A percentile compares a stretch with the other conserved stretches of the same genome.
Conservation (phyloP, 352 stramenopile species). For the Phytopythium boreale region DNA sequence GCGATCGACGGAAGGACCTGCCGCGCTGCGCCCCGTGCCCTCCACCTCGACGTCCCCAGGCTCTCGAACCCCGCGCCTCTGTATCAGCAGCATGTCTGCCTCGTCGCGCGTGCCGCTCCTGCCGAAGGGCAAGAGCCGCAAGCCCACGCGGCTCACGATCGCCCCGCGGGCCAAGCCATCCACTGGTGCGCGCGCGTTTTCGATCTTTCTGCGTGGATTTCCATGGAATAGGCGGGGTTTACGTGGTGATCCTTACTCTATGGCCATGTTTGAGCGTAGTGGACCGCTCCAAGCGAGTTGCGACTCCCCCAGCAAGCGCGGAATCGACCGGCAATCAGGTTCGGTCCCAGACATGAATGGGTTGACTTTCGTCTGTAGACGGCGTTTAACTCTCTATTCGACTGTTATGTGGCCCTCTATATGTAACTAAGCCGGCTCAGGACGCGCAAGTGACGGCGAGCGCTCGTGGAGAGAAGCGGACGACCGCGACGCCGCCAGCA, state of each 20-base stretch:
- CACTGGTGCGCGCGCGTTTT: slow-evolving; percentile 40
- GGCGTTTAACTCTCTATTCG: neutral
- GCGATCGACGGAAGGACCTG: neutral
- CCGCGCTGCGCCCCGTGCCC: neutral
- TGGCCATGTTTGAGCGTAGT: slow-evolving; percentile 9
- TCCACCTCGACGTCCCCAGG: neutral
- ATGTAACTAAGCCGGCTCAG: neutral
- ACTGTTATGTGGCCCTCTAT: neutral
- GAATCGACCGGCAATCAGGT: neutral
- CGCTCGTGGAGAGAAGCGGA: neutral
- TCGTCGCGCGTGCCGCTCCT: slow-evolving; percentile 73
- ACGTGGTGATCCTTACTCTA: neutral
- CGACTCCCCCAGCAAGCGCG: neutral
- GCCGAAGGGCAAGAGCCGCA: slow-evolving; percentile 66
- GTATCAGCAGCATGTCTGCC: slow-evolving; percentile 27
- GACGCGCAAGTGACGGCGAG: neutral
- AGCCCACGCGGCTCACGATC: slow-evolving; percentile 67
- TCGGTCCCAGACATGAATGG: neutral
- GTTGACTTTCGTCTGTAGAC: neutral
- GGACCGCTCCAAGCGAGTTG: slow-evolving; percentile 24
- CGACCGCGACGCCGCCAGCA: neutral
- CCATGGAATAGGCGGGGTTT: neutral
- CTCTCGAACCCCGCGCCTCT: neutral
- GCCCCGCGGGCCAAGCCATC: slow-evolving; percentile 57
- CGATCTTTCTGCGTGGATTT: neutral